phyloP scores from a whole-genome alignment of 495 filamentous ascomycete species.

The Penicillium tannophilum region DNA sequence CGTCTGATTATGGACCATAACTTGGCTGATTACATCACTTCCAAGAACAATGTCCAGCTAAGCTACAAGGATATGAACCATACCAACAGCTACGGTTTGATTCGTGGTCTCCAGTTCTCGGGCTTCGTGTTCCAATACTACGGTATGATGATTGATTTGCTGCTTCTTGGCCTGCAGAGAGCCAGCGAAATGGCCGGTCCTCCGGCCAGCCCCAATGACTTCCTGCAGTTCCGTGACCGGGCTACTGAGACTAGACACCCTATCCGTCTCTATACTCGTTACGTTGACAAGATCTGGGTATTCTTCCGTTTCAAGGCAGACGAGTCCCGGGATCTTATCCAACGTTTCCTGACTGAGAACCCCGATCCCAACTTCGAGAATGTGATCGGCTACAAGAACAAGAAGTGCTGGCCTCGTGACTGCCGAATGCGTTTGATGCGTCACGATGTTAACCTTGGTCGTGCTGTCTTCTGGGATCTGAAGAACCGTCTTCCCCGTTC shows the following conservation, averaged over 20 bases:
- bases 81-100: conserved; percentile 98
- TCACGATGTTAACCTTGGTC: conserved; percentile 97
- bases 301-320: conserved; percentile 93
- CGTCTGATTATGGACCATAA: conserved; percentile 99
- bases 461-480: conserved; percentile 98
- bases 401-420: conserved; percentile 99
- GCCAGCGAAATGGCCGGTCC: conserved; percentile 97
- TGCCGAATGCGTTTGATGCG: conserved; percentile 98
- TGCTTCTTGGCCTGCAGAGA: conserved; percentile 90
- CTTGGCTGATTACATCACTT: conserved; percentile 97
- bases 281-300: conserved; percentile 98
- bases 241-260: conserved; percentile 90
- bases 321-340: conserved; percentile 93
- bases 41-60: conserved; percentile 98
- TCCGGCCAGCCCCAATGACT: conserved; percentile 96
- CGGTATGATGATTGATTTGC: conserved; percentile 89
- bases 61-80: conserved; percentile 99
- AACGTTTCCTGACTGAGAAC: conserved; percentile 96
- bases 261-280: conserved; percentile 93
- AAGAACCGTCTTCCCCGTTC: conserved; percentile 95
- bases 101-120: conserved; percentile 95
- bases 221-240: conserved; percentile 93
- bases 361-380: conserved; percentile 99
- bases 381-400: conserved; percentile 97
- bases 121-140: conserved; percentile 99